Base-by-base conservation (phyloP, 345 rosid species). In the Euphorbia tirucalli region DNA sequence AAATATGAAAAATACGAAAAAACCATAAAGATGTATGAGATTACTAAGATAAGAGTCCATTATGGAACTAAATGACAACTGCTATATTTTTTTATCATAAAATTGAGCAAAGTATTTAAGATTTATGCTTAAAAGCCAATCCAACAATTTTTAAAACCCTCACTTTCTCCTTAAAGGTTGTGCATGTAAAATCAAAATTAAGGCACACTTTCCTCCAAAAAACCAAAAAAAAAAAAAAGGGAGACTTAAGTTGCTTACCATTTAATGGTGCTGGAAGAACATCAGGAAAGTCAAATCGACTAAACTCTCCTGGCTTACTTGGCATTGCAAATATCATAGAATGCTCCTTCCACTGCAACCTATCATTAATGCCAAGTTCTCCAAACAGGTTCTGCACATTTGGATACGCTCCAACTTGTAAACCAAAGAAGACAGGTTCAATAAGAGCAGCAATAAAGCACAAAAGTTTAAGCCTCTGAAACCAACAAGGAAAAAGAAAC, bases 301-400 rank as follows among this genome's bases (percentile, higher is more conserved):
- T 94, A 74, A 90, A 94, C 72, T 94, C 97, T 65, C 97, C 96
- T 28, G 97, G 97, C 80, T 89, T 90, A 81, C 87, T 90, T 76
- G 97, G 97, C 95, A 94, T 92, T 32, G 98, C 97, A 74, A 94
- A 94, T 63, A 94, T 94, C 98, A 94, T 94, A 66, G 96, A 94
- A 70, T 94, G 98, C 75, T 94, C 97, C 80, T 94, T 92, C 98
- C 97, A 92, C 74, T 94, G 96, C 83, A 94, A 79, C 75, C 95
- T 86, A 71, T 94, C 97, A 58, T 87, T 79, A 61, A 94, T 92
- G 61, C 93, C 96, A 73, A 94, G 97, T 84, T 94, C 97, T 62
- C 95, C 93, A 72, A 94, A 92, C 74, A 94, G 80, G 82, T 89
- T 92, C 82, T 94, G 97, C 56, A 94, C 69, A 85, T 92, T 94